These are phyloP conservation scores for Colletotrichum orbiculare DNA, from an alignment of 2,329 filamentous ascomycete species.

Conservation along the genomic window DNA sequence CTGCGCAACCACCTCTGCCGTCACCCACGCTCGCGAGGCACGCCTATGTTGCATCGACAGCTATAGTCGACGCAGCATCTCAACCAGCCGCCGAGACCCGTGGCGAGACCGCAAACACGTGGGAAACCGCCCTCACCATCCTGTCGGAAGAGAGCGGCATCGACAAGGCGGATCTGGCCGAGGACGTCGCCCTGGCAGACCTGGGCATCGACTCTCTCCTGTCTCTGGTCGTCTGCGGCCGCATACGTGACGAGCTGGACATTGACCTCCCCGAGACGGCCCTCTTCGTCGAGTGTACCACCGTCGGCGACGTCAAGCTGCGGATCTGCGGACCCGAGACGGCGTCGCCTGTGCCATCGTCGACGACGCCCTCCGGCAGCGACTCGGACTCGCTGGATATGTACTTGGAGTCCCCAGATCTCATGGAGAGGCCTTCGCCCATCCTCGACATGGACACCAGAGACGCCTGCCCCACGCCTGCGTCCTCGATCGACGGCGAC, in stretches of 20 bases:
- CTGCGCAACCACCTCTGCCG: slow-evolving; percentile 40
- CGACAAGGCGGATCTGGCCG: slow-evolving; percentile 63
- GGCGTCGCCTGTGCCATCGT: slow-evolving; percentile 63
- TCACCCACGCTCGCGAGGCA: slow-evolving; percentile 71
- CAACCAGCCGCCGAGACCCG: slow-evolving; percentile 57
- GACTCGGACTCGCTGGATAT: slow-evolving; percentile 73
- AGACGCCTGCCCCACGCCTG: slow-evolving; percentile 47
- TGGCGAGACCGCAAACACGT: slow-evolving; percentile 61
- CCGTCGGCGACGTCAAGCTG: slow-evolving; percentile 64
- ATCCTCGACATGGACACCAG: slow-evolving; percentile 42
- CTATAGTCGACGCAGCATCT: slow-evolving; percentile 48
- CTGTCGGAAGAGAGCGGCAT: slow-evolving; percentile 68
- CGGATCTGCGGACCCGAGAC: slow-evolving; percentile 50
- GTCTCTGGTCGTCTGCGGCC: slow-evolving; percentile 66
- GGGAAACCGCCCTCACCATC: slow-evolving; percentile 61
- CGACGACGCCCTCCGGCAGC: slow-evolving; percentile 67
- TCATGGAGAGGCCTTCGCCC: slow-evolving; percentile 54
- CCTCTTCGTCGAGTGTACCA: slow-evolving; percentile 65
- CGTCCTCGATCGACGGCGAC: slow-evolving; percentile 51
- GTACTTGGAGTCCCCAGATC: slow-evolving; percentile 68
- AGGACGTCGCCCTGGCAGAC: slow-evolving; percentile 66
- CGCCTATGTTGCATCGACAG: slow-evolving; percentile 43
- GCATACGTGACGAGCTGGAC: slow-evolving; percentile 68
- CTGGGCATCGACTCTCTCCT: slow-evolving; percentile 71
- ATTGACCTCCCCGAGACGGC: slow-evolving; percentile 62